Percentiles rank a stretch among this genome's conserved stretches.
Conservation (phyloP, 1,284 basidiomycete species). For the Ganoderma meredithae region DNA sequence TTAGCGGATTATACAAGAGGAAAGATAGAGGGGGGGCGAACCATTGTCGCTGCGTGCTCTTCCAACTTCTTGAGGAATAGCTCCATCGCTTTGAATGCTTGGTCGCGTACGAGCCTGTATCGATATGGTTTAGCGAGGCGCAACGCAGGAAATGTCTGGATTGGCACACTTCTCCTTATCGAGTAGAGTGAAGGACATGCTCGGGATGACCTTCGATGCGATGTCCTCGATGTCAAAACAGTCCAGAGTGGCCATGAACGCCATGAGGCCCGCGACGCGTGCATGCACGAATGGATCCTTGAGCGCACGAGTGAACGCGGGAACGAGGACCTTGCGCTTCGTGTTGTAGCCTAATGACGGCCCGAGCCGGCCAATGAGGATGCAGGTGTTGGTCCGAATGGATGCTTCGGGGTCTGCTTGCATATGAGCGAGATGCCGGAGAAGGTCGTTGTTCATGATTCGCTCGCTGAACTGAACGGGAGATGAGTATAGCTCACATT, state of each 20-base stretch:
- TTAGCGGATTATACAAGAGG: neutral
- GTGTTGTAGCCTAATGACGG: slow-evolving; percentile 88
- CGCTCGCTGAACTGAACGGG: slow-evolving; percentile 80
- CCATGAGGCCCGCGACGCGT: slow-evolving; percentile 94
- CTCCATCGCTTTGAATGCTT: slow-evolving; percentile 91
- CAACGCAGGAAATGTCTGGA: too few species aligned
- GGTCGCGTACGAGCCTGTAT: slow-evolving; percentile 85
- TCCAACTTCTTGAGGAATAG: slow-evolving; percentile 89
- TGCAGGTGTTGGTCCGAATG: slow-evolving; percentile 97
- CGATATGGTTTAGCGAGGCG: neutral
- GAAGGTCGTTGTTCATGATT: slow-evolving; percentile 95
- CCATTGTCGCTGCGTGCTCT: slow-evolving; percentile 81
- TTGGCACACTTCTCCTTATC: slow-evolving; percentile 87
- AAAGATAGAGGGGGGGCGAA: slow-evolving; percentile 42
- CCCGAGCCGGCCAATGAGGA: slow-evolving; percentile 91
- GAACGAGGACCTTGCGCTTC: slow-evolving; percentile 94
- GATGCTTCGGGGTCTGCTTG: slow-evolving; percentile 94
- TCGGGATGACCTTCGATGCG: slow-evolving; percentile 90
- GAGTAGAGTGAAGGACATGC: slow-evolving; percentile 79
- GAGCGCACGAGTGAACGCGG: slow-evolving; percentile 91
- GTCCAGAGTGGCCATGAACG: slow-evolving; percentile 94
- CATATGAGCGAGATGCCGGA: slow-evolving; percentile 91
- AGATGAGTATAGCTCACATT: neutral
- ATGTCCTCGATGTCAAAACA: slow-evolving; percentile 90
- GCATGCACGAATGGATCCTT: slow-evolving; percentile 95